Conservation (phyloP, 2,329 filamentous ascomycete genomes). For the Passalora sequoiae region DNA sequence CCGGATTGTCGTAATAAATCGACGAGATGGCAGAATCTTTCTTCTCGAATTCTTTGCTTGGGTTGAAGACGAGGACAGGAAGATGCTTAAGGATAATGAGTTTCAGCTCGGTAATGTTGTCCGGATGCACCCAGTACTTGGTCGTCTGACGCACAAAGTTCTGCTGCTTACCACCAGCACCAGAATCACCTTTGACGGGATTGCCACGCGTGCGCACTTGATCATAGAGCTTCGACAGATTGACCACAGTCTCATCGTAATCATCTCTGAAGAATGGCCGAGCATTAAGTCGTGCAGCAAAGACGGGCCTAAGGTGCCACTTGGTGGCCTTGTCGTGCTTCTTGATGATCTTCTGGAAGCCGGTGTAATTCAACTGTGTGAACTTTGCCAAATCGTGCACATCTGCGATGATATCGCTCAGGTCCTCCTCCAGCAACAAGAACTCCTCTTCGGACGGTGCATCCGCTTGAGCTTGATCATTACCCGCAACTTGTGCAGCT, state of each 20-base stretch:
- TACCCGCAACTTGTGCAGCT: slow-evolving; percentile 40
- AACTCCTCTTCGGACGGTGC: slow-evolving; percentile 83
- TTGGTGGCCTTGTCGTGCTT: slow-evolving; percentile 94
- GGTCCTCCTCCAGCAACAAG: slow-evolving; percentile 82
- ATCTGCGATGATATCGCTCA: slow-evolving; percentile 97
- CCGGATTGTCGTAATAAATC: slow-evolving; percentile 95
- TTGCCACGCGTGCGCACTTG: slow-evolving; percentile 88
- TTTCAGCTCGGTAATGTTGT: slow-evolving; percentile 97
- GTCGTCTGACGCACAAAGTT: slow-evolving; percentile 97
- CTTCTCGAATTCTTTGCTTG: slow-evolving; percentile 89
- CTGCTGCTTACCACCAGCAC: slow-evolving; percentile 85
- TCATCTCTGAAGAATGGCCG: slow-evolving; percentile 99
- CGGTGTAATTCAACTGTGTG: slow-evolving; percentile 96
- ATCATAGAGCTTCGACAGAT: slow-evolving; percentile 92
- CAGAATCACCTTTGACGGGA: slow-evolving; percentile 83
- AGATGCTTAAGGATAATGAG: slow-evolving; percentile 97
- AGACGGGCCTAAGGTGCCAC: slow-evolving; percentile 92
- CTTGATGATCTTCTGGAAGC: slow-evolving; percentile 99
- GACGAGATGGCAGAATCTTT: slow-evolving; percentile 94
- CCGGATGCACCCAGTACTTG: slow-evolving; percentile 98
- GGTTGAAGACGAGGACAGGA: slow-evolving; percentile 93
- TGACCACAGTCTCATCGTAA: slow-evolving; percentile 91
- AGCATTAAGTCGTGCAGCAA: slow-evolving; percentile 86
- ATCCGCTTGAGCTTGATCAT: slow-evolving; percentile 34
- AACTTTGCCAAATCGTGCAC: slow-evolving; percentile 98